Conservation (phyloP, 2,329 filamentous ascomycete species). For the Hypoxylon sp. region DNA sequence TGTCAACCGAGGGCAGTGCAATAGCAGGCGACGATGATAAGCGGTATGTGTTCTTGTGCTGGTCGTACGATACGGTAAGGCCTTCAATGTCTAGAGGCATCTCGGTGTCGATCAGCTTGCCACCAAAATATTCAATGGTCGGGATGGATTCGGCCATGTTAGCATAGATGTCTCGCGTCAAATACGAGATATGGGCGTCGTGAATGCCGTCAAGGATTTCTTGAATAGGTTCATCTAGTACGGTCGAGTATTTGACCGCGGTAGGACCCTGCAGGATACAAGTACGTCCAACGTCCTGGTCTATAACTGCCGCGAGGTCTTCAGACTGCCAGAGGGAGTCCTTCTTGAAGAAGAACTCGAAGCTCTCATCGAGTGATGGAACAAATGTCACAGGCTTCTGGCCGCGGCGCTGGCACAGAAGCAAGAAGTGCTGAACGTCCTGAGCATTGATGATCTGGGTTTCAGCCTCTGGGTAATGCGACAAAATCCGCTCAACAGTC, state of each 20-base stretch:
- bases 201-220: constrained; percentile 94
- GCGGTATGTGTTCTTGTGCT: constrained; percentile 84
- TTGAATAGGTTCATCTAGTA: constrained; percentile 93
- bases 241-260: constrained; percentile 88
- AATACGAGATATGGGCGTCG: constrained; percentile 82
- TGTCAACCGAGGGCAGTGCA: constrained; percentile 80
- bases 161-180: constrained; percentile 84
- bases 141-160: constrained; percentile 81
- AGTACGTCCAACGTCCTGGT: constrained; percentile 93
- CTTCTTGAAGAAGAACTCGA: constrained; percentile 99
- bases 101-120: constrained; percentile 79
- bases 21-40: constrained; percentile 80
- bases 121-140: constrained; percentile 93
- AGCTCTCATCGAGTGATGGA: constrained; percentile 93
- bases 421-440: constrained; percentile 95
- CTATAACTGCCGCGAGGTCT: constrained; percentile 94
- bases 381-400: constrained; percentile 99
- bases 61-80: constrained; percentile 83
- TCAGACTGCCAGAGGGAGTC: constrained; percentile 99
- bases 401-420: constrained; percentile 88
- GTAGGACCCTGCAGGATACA: constrained; percentile 97
- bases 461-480: constrained; percentile 86
- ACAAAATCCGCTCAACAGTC: constrained; percentile 81
- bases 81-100: constrained; percentile 85
- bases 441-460: constrained; percentile 96